These are phyloP conservation scores for Helianthus tuberosus DNA, from an alignment of 129 eudicot species.

Conservation along the genomic window DNA sequence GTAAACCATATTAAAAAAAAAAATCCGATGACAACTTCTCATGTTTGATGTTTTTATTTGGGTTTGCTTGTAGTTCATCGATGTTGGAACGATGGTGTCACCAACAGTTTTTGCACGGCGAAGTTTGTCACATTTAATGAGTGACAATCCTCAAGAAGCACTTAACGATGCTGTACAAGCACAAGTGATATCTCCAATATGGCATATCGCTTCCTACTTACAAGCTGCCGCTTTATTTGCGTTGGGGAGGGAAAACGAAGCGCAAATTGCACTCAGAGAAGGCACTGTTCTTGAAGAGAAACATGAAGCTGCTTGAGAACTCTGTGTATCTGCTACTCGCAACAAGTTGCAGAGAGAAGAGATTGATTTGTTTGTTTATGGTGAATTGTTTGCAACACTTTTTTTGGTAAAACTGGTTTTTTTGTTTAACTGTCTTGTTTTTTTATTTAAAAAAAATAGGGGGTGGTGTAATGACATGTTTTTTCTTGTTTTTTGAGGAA, in stretches of 20 bases:
- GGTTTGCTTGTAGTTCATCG: slow-evolving; percentile 67
- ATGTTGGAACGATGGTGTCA: slow-evolving; percentile 88
- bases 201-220: slow-evolving; percentile 89
- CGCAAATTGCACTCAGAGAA: slow-evolving; percentile 82
- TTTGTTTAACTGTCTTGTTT: slow-evolving; percentile 14
- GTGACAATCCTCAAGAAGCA: slow-evolving; percentile 80
- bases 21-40: neutral
- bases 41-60: slow-evolving; percentile 6
- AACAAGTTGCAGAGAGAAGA: neutral
- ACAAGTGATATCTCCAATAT: slow-evolving; percentile 86
- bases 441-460: slow-evolving; percentile 1
- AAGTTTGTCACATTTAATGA: slow-evolving; percentile 75
- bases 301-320: slow-evolving; percentile 37
- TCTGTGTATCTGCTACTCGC: neutral
- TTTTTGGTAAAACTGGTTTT: slow-evolving; percentile 36
- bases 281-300: slow-evolving; percentile 90
- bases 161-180: slow-evolving; percentile 92
- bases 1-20: neutral
- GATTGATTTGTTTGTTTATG: slow-evolving; percentile 32
- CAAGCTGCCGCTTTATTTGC: slow-evolving; percentile 85
- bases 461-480: slow-evolving; percentile 49
- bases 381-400: slow-evolving; percentile 36
- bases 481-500: slow-evolving; percentile 32
- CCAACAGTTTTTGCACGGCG: slow-evolving; percentile 97
- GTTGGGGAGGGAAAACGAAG: slow-evolving; percentile 85